Base-by-base conservation (phyloP, 148 eudicot genomes). In the Fagopyrum homotropicum region DNA sequence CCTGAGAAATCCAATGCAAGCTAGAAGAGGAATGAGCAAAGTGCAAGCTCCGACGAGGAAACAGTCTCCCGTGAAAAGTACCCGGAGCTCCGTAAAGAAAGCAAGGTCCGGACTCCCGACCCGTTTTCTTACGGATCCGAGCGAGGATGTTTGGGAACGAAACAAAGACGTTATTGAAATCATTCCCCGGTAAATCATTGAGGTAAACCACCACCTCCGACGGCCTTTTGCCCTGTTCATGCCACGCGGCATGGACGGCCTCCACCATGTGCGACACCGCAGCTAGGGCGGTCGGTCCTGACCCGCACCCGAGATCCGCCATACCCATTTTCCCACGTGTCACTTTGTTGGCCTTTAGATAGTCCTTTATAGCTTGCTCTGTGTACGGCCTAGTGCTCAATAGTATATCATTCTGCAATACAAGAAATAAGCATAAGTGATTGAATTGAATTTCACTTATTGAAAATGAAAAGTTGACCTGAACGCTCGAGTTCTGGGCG, bases 1-100 rank as follows among this genome's bases (percentile, higher is more conserved):
- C 98, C 90, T 88, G 87, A 68, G 98, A 90, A 16, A 90, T 87
- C 93, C 93, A 90, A 40, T 91, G 96, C 76, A 93, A 86, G 76
- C 94, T 89, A 47, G 84, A 86, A 72, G 97, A 93, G 48, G 98
- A 90, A 77, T 90, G 92, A 45, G 86, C 88, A 71, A 93, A 87
- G 75, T 93, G 87, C 76, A 90, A 48, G 49, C 88, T 77, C 9
- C 74, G 49, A 43, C 30, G 30, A 0, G 92, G 90, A 29, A 90
- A 86, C 68, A 93, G 75, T 64, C 92, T 88, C 4, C 88, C 90
- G 61, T 90, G 86, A 55, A 89, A 93, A 12, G 86, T 83, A 16
- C 96, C 96, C 1, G 93, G 83, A 14, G 83, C 78, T 0, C 80
- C 89, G 0, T 83, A 81, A 2, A 91, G 46, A 51, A 77, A 89